Evolutionary conservation across 1,284 basidiomycete species (phyloP), one percentile per base, ranked within the genome.

Genomic region (Ceratobasidium papillatum): DNA sequence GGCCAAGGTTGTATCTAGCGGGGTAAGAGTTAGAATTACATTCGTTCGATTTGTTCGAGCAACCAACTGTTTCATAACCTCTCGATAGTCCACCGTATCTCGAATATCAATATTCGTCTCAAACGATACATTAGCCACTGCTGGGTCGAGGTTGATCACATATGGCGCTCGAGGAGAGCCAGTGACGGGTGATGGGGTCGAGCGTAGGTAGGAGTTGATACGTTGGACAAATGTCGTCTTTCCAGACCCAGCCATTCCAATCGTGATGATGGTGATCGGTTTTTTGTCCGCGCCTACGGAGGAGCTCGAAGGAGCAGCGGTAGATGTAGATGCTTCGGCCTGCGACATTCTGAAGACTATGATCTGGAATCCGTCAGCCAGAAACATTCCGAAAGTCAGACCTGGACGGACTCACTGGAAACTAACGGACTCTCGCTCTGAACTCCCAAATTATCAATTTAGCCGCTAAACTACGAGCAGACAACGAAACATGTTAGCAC

Each of bases 1-100:
- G 97, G 3, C 98, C 98, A 68, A 99, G 87, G 81, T 98, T 98
- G 85, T 99, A 99, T 83, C 95, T 96, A 84, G 73, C n/a, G 72
- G 59, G 68, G 3, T n/a, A 41, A 11, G 11, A 3, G 17, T 43
- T 19, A 76, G 73, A 75, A 75, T 75, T 54, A 79, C 76, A 75
- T 66, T 77, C 32, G 47, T 71, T 76, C 80, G 77, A 79, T 75
- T 74, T 75, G 75, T 62, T 17, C 11, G 41, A 22, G 77, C 76
- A 79, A 91, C 93, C 86, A 86, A 96, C 94, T 99, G 96, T 88
- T 98, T 96, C 98, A 99, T 99, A 79, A 99, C 96, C 83, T 99
- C 92, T 78, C 93, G 89, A 83, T 99, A 99, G 82, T 99, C 94
- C 64, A 99, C 91, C 11, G 98, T 99, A 82, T 99, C 98, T 74